Conservation (phyloP, 1,284 basidiomycete genomes). For the Microbotryum intermedium region DNA sequence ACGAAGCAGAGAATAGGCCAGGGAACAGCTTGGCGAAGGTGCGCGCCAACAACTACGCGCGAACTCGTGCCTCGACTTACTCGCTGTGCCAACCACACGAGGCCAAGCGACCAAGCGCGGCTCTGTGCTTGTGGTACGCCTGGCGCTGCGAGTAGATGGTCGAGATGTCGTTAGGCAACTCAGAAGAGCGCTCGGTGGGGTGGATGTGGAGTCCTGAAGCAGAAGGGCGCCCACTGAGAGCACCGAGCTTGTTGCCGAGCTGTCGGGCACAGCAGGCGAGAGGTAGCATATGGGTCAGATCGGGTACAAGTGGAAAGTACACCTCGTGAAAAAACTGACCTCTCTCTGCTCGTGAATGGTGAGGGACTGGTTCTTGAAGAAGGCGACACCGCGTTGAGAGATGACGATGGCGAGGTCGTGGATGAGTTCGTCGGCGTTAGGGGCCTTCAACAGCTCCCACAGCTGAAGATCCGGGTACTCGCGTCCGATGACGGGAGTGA, state of each 20-base stretch:
- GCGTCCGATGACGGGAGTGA: slow-evolving; percentile 33
- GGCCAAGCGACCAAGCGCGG: background rate
- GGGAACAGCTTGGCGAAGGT: background rate
- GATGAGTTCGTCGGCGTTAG: slow-evolving; percentile 31
- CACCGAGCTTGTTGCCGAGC: slow-evolving; percentile 28
- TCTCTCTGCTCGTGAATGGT: slow-evolving; percentile 8
- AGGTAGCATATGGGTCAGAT: slow-evolving; percentile 28
- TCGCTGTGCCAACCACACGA: slow-evolving; percentile 8
- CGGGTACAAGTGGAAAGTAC: background rate
- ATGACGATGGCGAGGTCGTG: slow-evolving; percentile 32
- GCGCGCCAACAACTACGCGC: too few relatives aligned
- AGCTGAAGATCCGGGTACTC: slow-evolving; percentile 28
- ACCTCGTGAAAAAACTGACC: background rate
- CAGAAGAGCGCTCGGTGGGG: slow-evolving; percentile 24
- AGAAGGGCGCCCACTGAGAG: slow-evolving; percentile 27
- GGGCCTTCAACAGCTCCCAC: slow-evolving; percentile 22
- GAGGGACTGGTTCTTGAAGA: slow-evolving; percentile 25
- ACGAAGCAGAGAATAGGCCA: too few relatives aligned
- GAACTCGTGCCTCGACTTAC: background rate
- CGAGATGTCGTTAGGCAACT: slow-evolving; percentile 5
- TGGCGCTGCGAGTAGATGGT: slow-evolving; percentile 3
- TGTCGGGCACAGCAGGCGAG: background rate
- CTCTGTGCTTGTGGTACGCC: background rate
- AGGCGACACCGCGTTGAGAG: slow-evolving; percentile 33
- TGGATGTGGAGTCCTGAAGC: slow-evolving; percentile 33